Evolutionary conservation across 192 early-diverging fungal genomes (phyloP), one percentile per base, ranked within the genome.

Genomic region (Coemansia guatemalensis): DNA sequence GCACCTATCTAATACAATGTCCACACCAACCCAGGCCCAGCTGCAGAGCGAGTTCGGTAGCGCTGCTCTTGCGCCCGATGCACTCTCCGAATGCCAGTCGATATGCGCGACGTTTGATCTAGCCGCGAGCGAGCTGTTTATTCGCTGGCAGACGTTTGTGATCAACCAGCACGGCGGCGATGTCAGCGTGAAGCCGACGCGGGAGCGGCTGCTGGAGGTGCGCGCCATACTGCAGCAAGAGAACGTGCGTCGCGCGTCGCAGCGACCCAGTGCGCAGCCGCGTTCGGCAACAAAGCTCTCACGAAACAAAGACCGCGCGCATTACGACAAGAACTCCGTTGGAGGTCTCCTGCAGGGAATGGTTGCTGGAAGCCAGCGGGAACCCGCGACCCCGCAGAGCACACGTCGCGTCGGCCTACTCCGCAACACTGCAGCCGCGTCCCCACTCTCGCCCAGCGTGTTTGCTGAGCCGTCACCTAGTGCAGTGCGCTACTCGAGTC

Each of bases 401-500:
- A 60, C 69, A 9, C 67, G 62, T 17, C 58, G 68, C 20, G 62
- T 71, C 11, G 78, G 78, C 0, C 53, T 81, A 55, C 65, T 81
- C 8, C 55, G 53, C 21, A 62, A 39, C 22, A 55, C 47, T 3
- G 57, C 65, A 5, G 41, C 58, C 12, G 52, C 64, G 26, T 73
- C 70, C 48, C 67, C 68, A 11, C 63, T 69, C 61, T 71, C 78
- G 52, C 78, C 78, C 2, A 71, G 78, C 58, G 68, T 68, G 53
- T 80, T 80, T 68, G 68, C 77, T 2, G 72, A 81, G 62, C 72
- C 78, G 26, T 81, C 78, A 29, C 78, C 78, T 8, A 74, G 72
- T 41, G 78, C 78, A 7, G 27, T 65, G 11, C 78, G 72, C 44
- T 81, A 70, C 55, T 65, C 62, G 18, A 69, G 65, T 26, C 72